Evolutionary conservation across 2,329 filamentous ascomycete genomes (phyloP).

Genomic region (Fusarium nodosum): DNA sequence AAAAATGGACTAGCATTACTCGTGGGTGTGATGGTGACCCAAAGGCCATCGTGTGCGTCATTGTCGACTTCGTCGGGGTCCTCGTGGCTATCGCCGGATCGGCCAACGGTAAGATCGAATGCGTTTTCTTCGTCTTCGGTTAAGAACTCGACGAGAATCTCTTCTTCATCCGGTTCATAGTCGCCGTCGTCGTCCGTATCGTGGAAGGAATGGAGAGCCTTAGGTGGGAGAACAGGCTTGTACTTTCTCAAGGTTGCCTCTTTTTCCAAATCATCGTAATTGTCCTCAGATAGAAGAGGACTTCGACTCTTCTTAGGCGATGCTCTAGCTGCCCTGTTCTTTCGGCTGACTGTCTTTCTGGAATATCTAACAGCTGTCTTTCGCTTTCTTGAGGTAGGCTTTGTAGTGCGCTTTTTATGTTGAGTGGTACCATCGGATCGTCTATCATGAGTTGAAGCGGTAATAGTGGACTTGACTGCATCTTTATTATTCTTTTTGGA

Average conservation of each 20-base stretch:
- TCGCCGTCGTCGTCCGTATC: conserved; percentile 11
- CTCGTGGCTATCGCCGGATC: conserved; percentile 41
- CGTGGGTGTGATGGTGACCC: conserved; percentile 95
- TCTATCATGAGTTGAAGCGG: conserved; percentile 30
- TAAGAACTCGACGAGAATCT: conserved; percentile 40
- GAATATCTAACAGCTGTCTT: conserved; percentile 20
- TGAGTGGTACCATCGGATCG: conserved; percentile 25
- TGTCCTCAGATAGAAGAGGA: conserved; percentile 30
- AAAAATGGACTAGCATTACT: conserved; percentile 93
- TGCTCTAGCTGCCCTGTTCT: conserved; percentile 17
- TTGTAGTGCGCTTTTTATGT: conserved; percentile 18
- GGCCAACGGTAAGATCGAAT: conserved; percentile 47
- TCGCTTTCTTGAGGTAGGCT: conserved; percentile 24
- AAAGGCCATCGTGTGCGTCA: conserved; percentile 77
- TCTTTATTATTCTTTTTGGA: conserved; percentile 37
- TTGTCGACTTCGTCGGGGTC: conserved; percentile 42
- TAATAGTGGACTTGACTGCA: conserved; percentile 15
- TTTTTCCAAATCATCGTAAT: conserved; percentile 29
- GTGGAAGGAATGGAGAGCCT: conserved; percentile 13
- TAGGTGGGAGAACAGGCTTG: conserved; percentile 24
- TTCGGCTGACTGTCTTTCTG: conserved; percentile 24
- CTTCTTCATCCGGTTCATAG: conserved; percentile 28
- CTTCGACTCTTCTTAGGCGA: conserved; percentile 34
- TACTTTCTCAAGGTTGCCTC: conserved; percentile 12
- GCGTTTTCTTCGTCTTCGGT: conserved; percentile 47